Percentiles rank a stretch among this genome's conserved stretches.
Evolutionary conservation across 2,329 filamentous ascomycete genomes (phyloP).

Genomic region (Dactylellina cionopaga): DNA sequence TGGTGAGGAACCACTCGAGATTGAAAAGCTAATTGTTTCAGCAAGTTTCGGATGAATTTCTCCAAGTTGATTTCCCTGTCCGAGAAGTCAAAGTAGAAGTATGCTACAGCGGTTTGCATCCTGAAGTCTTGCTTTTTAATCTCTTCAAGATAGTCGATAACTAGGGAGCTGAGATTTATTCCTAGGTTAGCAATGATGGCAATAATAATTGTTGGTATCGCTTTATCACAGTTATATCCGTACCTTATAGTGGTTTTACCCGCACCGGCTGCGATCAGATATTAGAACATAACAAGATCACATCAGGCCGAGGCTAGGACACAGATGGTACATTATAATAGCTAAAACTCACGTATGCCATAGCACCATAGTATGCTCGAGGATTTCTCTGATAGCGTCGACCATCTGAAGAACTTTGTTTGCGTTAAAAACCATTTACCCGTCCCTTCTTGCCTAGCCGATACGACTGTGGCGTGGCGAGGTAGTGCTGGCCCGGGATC

Average conservation of each 20-base stretch:
- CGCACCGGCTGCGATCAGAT: constrained; percentile 8
- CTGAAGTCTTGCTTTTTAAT: background rate
- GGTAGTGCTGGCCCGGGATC: background rate
- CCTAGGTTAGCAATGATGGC: background rate
- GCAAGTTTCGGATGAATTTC: background rate
- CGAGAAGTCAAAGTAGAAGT: constrained; percentile 22
- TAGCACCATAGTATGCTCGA: constrained; percentile 1
- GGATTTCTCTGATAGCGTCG: background rate
- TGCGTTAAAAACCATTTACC: constrained; percentile 1
- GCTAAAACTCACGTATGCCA: constrained; percentile 5
- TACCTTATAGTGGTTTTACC: constrained; percentile 28
- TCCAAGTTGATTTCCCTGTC: constrained; percentile 1
- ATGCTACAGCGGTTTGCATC: background rate
- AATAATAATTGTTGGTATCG: background rate
- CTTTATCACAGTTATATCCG: background rate
- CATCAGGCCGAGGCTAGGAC: too few species aligned
- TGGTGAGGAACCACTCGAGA: background rate
- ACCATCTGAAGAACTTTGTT: background rate
- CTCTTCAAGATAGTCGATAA: constrained; percentile 11
- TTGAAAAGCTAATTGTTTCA: constrained; percentile 15
- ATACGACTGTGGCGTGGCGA: background rate
- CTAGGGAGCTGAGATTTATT: constrained; percentile 4
- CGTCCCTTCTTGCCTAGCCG: constrained; percentile 1
- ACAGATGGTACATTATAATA: background rate
- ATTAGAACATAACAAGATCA: too few species aligned